These are phyloP conservation scores for Fusarium sp. DNA, from an alignment of 2,329 filamentous ascomycete genomes.

Conservation along the genomic window DNA sequence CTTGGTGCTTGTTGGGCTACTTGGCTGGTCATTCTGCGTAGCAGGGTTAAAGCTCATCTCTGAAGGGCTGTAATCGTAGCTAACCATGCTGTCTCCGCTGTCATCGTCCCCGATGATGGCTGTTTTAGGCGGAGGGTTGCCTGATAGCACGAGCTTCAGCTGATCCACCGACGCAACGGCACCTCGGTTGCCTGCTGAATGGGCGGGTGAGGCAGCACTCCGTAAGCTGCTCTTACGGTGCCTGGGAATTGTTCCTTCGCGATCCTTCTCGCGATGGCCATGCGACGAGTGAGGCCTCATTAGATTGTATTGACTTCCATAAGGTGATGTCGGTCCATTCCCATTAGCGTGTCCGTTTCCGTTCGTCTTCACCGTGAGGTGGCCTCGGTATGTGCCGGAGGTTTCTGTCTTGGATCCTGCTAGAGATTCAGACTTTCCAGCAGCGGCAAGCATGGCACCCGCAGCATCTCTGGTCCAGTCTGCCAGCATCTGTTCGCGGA, in stretches of 20 bases:
- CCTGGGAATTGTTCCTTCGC: constrained; percentile 51
- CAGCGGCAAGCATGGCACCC: constrained; percentile 73
- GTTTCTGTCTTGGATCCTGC: constrained; percentile 78
- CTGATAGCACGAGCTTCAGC: constrained; percentile 69
- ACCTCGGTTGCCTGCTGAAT: constrained; percentile 57
- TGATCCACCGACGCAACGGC: constrained; percentile 71
- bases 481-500: constrained; percentile 79
- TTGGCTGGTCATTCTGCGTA: constrained; percentile 45
- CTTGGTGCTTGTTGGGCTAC: constrained; percentile 45
- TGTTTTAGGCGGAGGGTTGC: constrained; percentile 56
- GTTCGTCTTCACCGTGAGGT: constrained; percentile 66
- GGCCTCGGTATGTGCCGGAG: constrained; percentile 61
- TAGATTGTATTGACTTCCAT: constrained; percentile 61
- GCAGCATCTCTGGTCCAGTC: constrained; percentile 84
- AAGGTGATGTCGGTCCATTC: constrained; percentile 56
- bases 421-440: constrained; percentile 77
- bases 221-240: constrained; percentile 65
- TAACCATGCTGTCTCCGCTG: constrained; percentile 75
- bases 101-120: constrained; percentile 58
- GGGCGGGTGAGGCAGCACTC: constrained; percentile 60
- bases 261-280: constrained; percentile 47
- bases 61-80: constrained; percentile 74
- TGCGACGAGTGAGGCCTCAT: constrained; percentile 59
- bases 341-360: constrained; percentile 46
- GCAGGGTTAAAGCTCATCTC: constrained; percentile 70